Evolutionary conservation across 2,329 filamentous ascomycete genomes (phyloP).

Genomic region (Alternaria viburni): DNA sequence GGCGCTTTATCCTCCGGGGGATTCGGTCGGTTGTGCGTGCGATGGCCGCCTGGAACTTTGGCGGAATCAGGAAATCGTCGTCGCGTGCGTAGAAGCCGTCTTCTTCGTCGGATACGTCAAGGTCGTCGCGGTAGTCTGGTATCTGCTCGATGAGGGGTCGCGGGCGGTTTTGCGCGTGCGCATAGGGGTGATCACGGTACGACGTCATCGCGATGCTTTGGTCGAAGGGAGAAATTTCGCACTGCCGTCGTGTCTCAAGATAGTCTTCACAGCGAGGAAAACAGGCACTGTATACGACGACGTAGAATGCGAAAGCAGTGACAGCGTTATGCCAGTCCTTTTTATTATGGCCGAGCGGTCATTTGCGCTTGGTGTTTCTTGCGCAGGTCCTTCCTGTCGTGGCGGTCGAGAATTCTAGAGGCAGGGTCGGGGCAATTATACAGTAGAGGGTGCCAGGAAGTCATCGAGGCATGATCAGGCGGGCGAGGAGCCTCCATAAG

Average conservation of each 20-base stretch:
- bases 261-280: not conserved
- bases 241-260: not conserved
- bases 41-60: constrained; percentile 40
- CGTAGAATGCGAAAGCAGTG: not conserved
- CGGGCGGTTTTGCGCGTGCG: constrained; percentile 19
- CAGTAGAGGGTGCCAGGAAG: not conserved
- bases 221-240: not conserved
- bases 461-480: not conserved
- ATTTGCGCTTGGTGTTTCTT: not conserved
- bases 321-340: not conserved
- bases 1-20: constrained; percentile 45
- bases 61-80: constrained; percentile 41
- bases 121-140: constrained; percentile 29
- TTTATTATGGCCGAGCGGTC: not conserved
- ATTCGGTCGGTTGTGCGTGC: constrained; percentile 34
- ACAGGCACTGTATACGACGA: not conserved
- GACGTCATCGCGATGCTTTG: constrained; percentile 24
- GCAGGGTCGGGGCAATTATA: not conserved
- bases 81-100: constrained; percentile 46
- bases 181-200: constrained; percentile 26
- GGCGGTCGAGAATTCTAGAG: not conserved
- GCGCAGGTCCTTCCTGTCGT: not conserved
- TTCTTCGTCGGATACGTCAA: constrained; percentile 50
- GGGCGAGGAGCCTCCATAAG: constrained; percentile 2
- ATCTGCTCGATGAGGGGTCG: constrained; percentile 41